Base-by-base conservation (phyloP, 345 rosid species). In the Eucalyptus microcorys region DNA sequence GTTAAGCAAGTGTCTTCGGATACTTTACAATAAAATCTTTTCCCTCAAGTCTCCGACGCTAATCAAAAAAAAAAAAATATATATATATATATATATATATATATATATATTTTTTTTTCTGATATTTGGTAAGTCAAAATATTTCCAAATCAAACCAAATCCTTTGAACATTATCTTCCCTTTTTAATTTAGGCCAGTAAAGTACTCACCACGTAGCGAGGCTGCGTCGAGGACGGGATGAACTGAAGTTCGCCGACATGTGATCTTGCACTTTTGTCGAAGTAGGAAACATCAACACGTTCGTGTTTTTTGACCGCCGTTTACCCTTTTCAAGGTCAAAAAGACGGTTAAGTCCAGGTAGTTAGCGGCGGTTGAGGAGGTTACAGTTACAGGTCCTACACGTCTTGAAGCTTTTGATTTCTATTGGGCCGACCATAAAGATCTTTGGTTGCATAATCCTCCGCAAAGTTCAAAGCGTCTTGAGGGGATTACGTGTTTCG, bases 1-100 rank as follows among this genome's bases (percentile, higher is more conserved):
- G 27, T 37, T 10, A 19, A 76, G 21, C 4, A 6, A n/a, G 37
- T 64, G 5, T 16, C 3, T n/a, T n/a, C 7, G 1, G 26, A 22
- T 76, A 37, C 4, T 19, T 37, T 19, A 3, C 7, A 37, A 3
- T 37, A 19, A 76, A 76, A 19, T 10, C 5, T 6, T 19, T 19
- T 17, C 12, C 26, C 7, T 37, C 2, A 10, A 37, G 45, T 19
- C 83, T 71, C 8, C 0, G 0, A 5, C 13, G 0, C 81, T 34
- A 71, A 71, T 71, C 13, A 3, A 2, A 32, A 7, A n/a, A n/a
- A n/a, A n/a, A n/a, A n/a, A n/a, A n/a, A n/a, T n/a, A n/a, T n/a
- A n/a, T n/a, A n/a, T n/a, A n/a, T n/a, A n/a, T n/a, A n/a, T n/a
- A n/a, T n/a, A n/a, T n/a, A n/a, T n/a, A n/a, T n/a, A n/a, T n/a